Evolutionary conservation across 495 filamentous ascomycete genomes (phyloP).

Genomic region (Aspergillus sclerotiicarbonarius): DNA sequence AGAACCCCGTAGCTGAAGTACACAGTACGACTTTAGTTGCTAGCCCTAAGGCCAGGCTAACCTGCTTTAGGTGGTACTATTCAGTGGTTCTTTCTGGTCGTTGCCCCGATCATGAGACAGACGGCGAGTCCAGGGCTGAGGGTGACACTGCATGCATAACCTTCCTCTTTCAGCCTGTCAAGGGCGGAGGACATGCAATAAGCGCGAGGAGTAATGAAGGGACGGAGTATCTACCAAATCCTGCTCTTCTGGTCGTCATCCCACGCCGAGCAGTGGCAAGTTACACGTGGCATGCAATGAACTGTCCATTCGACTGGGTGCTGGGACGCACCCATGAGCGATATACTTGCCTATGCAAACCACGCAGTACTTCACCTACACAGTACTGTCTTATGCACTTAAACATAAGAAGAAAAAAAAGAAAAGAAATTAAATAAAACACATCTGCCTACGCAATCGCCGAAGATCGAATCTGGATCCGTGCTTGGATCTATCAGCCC

Average conservation of each 20-base stretch:
- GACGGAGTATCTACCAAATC: no score
- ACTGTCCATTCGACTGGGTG: not conserved
- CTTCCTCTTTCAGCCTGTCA: not conserved
- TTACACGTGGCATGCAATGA: slow-evolving; percentile 4
- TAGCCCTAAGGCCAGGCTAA: not conserved
- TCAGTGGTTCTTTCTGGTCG: no score
- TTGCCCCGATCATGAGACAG: not conserved
- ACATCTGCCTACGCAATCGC: not conserved
- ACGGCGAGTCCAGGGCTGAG: not conserved
- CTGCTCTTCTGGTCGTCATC: not conserved
- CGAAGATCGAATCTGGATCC: not conserved
- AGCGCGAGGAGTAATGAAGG: not conserved
- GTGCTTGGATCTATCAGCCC: not conserved
- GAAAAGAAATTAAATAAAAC: not conserved
- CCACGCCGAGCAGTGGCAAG: not conserved
- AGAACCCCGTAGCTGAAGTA: no score
- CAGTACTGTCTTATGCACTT: not conserved
- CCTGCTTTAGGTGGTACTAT: not conserved
- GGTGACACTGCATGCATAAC: slow-evolving; percentile 2
- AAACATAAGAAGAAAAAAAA: not conserved
- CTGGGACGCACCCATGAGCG: not conserved
- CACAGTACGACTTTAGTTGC: no score
- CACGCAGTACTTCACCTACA: not conserved
- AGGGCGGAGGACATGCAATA: not conserved
- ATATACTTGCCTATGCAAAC: not conserved